These are phyloP conservation scores for Stylosanthes scabra DNA, from an alignment of 331 rosid genomes.

Conservation along the genomic window DNA sequence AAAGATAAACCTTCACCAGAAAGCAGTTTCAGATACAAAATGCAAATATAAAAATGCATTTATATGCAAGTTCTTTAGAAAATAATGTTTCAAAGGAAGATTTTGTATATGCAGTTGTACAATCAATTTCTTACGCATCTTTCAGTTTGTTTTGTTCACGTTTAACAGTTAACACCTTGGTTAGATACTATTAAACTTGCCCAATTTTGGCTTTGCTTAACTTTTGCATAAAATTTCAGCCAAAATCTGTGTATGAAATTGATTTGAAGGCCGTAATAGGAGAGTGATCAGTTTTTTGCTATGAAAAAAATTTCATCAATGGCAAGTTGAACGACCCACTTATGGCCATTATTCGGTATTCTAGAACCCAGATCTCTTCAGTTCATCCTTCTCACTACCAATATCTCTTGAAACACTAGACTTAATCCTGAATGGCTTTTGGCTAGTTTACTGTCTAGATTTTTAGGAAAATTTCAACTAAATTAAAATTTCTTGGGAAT, in stretches of 20 bases:
- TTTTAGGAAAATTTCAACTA: neutral
- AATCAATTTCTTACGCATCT: neutral
- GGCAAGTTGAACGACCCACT: neutral
- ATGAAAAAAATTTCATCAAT: neutral
- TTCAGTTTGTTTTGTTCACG: neutral
- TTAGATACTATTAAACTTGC: neutral
- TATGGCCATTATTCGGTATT: neutral
- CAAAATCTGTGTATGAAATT: too few species aligned
- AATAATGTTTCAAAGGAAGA: neutral
- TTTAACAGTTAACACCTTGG: conserved; percentile 14
- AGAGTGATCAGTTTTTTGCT: neutral
- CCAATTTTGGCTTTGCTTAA: conserved; percentile 1
- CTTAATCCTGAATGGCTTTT: neutral
- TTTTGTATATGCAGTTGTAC: neutral
- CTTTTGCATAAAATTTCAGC: too few species aligned
- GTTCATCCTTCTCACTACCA: conserved; percentile 5
- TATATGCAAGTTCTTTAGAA: neutral
- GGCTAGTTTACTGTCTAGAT: conserved; percentile 1
- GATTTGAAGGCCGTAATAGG: too few species aligned
- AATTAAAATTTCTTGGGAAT: neutral
- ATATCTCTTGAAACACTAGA: too few species aligned
- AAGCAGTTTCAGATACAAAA: too few species aligned
- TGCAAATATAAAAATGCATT: neutral
- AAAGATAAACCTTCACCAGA: too few species aligned
- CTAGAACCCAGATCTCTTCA: conserved; percentile 3